A percentile compares a stretch with the other conserved stretches of the same genome.
Evolutionary conservation across 2,329 filamentous ascomycete species (phyloP).

Genomic region (Whalleya microplaca): DNA sequence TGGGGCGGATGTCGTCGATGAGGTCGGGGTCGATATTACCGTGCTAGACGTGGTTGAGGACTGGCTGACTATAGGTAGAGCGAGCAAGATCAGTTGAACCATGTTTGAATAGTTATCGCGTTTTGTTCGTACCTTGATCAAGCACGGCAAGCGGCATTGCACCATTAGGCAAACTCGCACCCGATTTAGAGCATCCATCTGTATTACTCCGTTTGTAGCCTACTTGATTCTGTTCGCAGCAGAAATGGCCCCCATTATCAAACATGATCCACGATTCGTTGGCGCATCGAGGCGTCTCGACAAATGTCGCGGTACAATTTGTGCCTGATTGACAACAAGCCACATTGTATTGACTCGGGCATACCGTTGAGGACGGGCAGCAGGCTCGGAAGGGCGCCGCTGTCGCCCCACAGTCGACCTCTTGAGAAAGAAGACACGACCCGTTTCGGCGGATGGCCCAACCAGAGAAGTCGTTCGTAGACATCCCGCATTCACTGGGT

Average conservation of each 20-base stretch:
- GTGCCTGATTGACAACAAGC: constrained; percentile 16
- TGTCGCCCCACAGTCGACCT: constrained; percentile 25
- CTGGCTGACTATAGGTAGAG: background rate
- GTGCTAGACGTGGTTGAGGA: constrained; percentile 5
- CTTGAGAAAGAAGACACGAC: constrained; percentile 15
- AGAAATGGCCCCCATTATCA: constrained; percentile 27
- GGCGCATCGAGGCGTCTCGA: constrained; percentile 19
- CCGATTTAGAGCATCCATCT: constrained; percentile 21
- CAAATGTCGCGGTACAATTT: constrained; percentile 22
- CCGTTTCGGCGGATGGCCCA: constrained; percentile 28
- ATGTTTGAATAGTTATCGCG: background rate
- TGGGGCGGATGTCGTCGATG: background rate
- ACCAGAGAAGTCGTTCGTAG: constrained; percentile 1
- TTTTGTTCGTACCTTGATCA: constrained; percentile 15
- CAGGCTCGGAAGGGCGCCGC: constrained; percentile 21
- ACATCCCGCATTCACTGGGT: background rate
- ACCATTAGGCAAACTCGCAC: constrained; percentile 11
- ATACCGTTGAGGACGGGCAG: constrained; percentile 24
- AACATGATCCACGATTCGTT: constrained; percentile 29
- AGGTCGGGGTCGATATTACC: background rate
- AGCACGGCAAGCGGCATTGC: constrained; percentile 21
- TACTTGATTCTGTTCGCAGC: constrained; percentile 22
- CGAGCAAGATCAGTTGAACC: background rate
- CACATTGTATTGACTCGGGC: constrained; percentile 13
- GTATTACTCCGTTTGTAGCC: constrained; percentile 16